A percentile compares a stretch with the other conserved stretches of the same genome.
These are phyloP conservation scores for Colletotrichum sp. DNA, from an alignment of 2,329 filamentous ascomycete genomes.

Conservation along the genomic window DNA sequence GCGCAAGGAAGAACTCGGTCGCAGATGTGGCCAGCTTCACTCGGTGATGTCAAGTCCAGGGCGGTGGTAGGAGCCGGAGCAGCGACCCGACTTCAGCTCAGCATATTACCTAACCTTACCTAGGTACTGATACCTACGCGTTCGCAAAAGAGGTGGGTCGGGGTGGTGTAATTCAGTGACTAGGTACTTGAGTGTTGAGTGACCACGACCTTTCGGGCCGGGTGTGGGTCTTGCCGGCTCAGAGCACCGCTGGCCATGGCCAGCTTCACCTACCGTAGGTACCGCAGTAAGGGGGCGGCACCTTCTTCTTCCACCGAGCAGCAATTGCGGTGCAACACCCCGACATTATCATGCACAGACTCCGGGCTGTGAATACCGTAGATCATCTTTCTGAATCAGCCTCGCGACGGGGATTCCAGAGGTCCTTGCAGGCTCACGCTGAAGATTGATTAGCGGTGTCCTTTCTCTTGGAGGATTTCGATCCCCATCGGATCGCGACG, in stretches of 20 bases:
- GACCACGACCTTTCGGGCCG: not conserved
- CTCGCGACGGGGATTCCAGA: not conserved
- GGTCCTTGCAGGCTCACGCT: not conserved
- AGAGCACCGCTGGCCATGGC: not conserved
- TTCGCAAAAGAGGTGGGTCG: too few species aligned
- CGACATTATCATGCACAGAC: not conserved
- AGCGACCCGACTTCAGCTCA: not conserved
- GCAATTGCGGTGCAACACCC: not conserved
- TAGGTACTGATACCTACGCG: too few species aligned
- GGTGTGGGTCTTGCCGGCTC: not conserved
- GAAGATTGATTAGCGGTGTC: not conserved
- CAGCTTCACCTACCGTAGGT: too few species aligned
- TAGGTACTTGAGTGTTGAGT: too few species aligned
- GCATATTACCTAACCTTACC: not conserved
- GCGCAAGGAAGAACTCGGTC: not conserved
- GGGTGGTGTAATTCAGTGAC: too few species aligned
- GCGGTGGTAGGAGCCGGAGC: not conserved
- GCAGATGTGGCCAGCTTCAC: not conserved
- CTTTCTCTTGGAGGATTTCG: not conserved
- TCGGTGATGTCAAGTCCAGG: not conserved
- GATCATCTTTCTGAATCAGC: not conserved
- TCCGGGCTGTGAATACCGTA: not conserved
- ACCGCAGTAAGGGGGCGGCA: not conserved
- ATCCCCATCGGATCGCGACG: not conserved
- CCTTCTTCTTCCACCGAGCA: not conserved